phyloP scores from a whole-genome alignment of 1,284 basidiomycete genomes.

The Meira nashicola region DNA sequence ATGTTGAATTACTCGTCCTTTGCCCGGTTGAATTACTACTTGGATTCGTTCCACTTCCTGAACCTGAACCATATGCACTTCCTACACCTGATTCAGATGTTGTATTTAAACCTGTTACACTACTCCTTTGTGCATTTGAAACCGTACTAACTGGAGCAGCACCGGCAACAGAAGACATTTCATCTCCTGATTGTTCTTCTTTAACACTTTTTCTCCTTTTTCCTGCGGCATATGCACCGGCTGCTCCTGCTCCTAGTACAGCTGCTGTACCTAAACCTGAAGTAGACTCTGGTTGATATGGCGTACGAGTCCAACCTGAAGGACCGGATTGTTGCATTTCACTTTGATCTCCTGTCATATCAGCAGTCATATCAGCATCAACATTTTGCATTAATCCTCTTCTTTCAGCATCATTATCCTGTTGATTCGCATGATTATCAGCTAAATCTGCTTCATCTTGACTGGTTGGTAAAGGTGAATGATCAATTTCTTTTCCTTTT shows the following conservation, averaged over 20 bases:
- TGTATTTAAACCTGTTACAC: neutral
- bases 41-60: constrained; percentile 15
- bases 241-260: constrained; percentile 14
- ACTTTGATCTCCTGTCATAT: neutral
- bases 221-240: constrained; percentile 4
- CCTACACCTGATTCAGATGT: neutral
- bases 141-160: constrained; percentile 3
- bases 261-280: neutral
- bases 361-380: constrained; percentile 2
- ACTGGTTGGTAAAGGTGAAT: neutral
- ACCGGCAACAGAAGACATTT: neutral
- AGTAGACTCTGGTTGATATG: neutral
- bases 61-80: constrained; percentile 5
- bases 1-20: constrained; percentile 17
- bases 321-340: constrained; percentile 14
- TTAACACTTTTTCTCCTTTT: neutral
- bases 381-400: constrained; percentile 24
- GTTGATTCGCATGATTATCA: neutral
- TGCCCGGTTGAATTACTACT: constrained; percentile 33
- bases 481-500: constrained; percentile 5
- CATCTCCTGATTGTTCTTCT: neutral
- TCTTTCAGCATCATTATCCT: constrained; percentile 20
- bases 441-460: constrained; percentile 4
- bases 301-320: neutral
- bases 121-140: neutral